Base-by-base conservation (phyloP, 2,329 filamentous ascomycete genomes). In the Fragosphaeria purpurea region DNA sequence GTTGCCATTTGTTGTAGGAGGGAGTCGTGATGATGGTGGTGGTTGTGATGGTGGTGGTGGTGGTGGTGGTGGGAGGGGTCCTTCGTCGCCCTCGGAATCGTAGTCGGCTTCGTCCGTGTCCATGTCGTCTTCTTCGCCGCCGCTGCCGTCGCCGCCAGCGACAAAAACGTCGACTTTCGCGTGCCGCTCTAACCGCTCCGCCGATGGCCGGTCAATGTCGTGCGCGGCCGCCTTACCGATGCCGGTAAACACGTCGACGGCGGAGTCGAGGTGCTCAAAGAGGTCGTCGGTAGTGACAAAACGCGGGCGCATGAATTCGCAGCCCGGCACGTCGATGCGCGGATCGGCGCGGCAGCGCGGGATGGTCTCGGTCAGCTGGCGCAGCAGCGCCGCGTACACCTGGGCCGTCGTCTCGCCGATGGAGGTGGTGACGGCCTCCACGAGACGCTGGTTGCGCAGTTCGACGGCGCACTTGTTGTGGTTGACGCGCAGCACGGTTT, bases 381-480 rank as follows among this genome's bases (percentile, higher is more conserved):
- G 75, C 10, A 97, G 73, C 13, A 94, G 72, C 11, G 82, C 77
- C 39, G 79, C 80, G 62, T 95, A 97, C 1, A 97, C 80, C 53
- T 83, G 76, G 1, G 85, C 83, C 1, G 90, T 94, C 1, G 78
- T 81, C 41, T 82, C 74, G 43, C 89, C 86, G 22, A 93, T 76
- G 35, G 78, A 74, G 48, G 85, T 79, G 47, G 82, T 75, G 1
- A 82, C 88, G 51, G 89, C 78, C n/a, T 81, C 74, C 48, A 84
- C 80, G 3, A 97, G 80, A 22, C 82, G 80, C 56, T 83, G 77
- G 59, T 88, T 95, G 51, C 91, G 86, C 55, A 95, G 73, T 46
- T 86, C 82, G 8, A 96, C 86, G 6, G 84, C 73, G 53, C 88
- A 87, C 65, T 91, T 94, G 50, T 90, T 85, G 60, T 88, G 84